Conservation (phyloP, 2,329 filamentous ascomycete species). For the Chrysoporthe deuterocubensis region DNA sequence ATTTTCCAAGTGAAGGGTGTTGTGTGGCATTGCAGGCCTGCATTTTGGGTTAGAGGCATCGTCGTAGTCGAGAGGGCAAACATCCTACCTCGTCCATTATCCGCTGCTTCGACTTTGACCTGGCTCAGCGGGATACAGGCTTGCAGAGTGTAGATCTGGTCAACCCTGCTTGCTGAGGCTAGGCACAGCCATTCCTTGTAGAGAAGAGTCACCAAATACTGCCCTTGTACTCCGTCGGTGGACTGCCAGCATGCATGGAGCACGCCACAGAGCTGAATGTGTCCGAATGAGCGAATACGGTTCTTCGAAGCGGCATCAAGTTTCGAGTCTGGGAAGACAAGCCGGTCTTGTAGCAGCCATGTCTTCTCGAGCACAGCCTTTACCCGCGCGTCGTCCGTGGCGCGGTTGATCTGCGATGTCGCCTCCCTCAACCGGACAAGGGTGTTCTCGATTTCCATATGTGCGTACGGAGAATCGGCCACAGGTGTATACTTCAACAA, state of each 20-base stretch:
- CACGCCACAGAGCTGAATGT: slow-evolving; percentile 79
- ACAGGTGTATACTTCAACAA: slow-evolving; percentile 82
- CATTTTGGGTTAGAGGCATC: neutral
- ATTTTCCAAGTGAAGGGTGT: slow-evolving; percentile 92
- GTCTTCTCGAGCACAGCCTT: slow-evolving; percentile 77
- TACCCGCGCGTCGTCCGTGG: slow-evolving; percentile 75
- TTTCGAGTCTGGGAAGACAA: slow-evolving; percentile 72
- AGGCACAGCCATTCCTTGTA: slow-evolving; percentile 81
- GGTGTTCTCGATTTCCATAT: slow-evolving; percentile 77
- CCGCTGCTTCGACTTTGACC: slow-evolving; percentile 69
- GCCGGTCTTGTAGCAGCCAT: slow-evolving; percentile 80
- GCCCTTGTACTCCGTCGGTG: slow-evolving; percentile 67
- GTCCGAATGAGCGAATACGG: slow-evolving; percentile 79
- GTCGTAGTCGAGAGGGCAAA: neutral
- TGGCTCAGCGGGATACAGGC: slow-evolving; percentile 73
- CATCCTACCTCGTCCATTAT: slow-evolving; percentile 72
- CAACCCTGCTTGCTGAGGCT: slow-evolving; percentile 67
- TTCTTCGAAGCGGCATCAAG: slow-evolving; percentile 59
- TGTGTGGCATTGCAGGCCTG: slow-evolving; percentile 85
- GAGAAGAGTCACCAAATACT: slow-evolving; percentile 85
- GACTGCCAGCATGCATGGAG: slow-evolving; percentile 84
- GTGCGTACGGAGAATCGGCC: slow-evolving; percentile 80
- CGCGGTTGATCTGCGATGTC: slow-evolving; percentile 79
- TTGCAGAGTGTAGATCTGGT: slow-evolving; percentile 72
- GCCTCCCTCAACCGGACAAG: slow-evolving; percentile 73